Percentiles rank a stretch among this genome's conserved stretches.
phyloP scores from a whole-genome alignment of 163 green algal species.

The Prototheca cutis region DNA sequence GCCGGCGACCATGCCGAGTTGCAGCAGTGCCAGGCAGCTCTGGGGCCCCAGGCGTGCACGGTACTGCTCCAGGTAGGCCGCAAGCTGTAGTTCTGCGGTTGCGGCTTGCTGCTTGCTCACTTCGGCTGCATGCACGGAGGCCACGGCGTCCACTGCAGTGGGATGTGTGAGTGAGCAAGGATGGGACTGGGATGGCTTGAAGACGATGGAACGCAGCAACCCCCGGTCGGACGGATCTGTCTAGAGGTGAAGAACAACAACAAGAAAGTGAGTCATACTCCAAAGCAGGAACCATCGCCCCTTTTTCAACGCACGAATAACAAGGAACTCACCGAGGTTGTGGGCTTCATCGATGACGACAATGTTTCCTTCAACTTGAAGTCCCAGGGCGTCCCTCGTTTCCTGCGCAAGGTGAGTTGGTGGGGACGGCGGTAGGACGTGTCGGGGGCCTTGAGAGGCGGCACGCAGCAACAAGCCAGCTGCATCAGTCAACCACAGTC shows the following conservation, averaged over 20 bases:
- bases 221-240: background rate
- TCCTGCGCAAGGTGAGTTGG: no score
- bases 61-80: slow-evolving; percentile 72
- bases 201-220: no score
- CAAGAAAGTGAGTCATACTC: no score
- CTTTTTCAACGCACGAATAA: background rate
- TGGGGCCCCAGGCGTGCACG: slow-evolving; percentile 41
- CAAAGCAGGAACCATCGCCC: no score
- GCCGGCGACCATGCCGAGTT: slow-evolving; percentile 27
- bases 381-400: slow-evolving; percentile 60
- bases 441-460: background rate
- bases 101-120: slow-evolving; percentile 8
- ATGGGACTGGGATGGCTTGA: slow-evolving; percentile 1
- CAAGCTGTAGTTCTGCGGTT: slow-evolving; percentile 42
- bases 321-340: slow-evolving; percentile 58
- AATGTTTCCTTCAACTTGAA: slow-evolving; percentile 51
- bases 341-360: slow-evolving; percentile 92
- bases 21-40: slow-evolving; percentile 49
- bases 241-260: background rate
- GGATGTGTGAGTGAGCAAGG: background rate
- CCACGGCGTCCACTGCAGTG: slow-evolving; percentile 31
- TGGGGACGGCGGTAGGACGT: background rate
- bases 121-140: slow-evolving; percentile 38
- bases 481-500: no score
- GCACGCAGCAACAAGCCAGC: background rate